Base-by-base conservation (phyloP, 768 basidiomycete genomes). In the Ramaria sp. region DNA sequence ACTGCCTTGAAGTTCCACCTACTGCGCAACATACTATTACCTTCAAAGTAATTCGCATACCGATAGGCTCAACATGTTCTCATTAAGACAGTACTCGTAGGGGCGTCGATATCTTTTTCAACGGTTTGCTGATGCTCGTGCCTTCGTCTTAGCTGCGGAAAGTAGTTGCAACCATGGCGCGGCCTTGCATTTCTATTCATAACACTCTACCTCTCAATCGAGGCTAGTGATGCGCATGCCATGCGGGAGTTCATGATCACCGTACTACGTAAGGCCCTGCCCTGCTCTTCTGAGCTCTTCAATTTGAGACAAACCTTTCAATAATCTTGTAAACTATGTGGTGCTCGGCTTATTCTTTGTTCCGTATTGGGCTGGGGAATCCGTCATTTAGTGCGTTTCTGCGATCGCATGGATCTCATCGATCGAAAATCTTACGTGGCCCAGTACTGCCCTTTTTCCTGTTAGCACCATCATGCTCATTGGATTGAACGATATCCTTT, bases 141-240 rank as follows among this genome's bases (percentile, higher is more conserved):
- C 37, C 18, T 22, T 24, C 34, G 50, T 85, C 50, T 71, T 85
- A 16, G 73, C 83, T 8, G 82, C 81, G 4, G 95, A 97, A 69
- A 84, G 82, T 54, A 94, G 90, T 6, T 91, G 90, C 63, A 99
- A 98, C 66, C 95, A 99, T 58, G 96, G 96, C 30, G 95, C 95
- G 0, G 92, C 94, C 0, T 96, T 93, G 93, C 93, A 0, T 97
- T 97, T 67, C 73, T 98, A 25, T 93, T 81, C 65, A 75, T 99
- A 55, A 80, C 95, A 0, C 73, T 99, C 3, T 97, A 95, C 66
- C 78, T 98, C 57, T 78, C 83, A 54, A 69, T 93, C 41, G 87
- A 94, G 57, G 58, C 62, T 1, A 70, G 76, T 6, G 69, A 74
- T 28, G 78, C 78, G 0, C 66, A 69, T 12, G 92, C 94, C 0